These are phyloP conservation scores for Cyberlindnera nakhonratchasimensis DNA, from an alignment of 805 yeast genomes.

Conservation along the genomic window DNA sequence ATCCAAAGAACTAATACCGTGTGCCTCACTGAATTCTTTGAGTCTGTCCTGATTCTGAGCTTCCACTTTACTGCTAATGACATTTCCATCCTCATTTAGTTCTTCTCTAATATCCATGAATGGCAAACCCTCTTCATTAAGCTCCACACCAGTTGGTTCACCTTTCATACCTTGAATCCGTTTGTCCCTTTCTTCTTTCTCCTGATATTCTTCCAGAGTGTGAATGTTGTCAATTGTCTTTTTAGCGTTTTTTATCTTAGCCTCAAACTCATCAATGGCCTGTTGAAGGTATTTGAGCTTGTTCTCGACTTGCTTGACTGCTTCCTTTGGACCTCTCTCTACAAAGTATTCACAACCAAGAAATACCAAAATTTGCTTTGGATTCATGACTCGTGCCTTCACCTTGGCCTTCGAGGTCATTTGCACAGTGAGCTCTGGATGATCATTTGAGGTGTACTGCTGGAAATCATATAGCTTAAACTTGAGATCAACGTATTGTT, in stretches of 20 bases:
- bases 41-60: constrained; percentile 33
- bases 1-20: constrained; percentile 6
- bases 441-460: constrained; percentile 7
- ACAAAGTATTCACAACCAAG: constrained; percentile 42
- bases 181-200: constrained; percentile 6
- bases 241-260: constrained; percentile 39
- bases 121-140: constrained; percentile 50
- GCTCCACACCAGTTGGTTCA: constrained; percentile 5
- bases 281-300: constrained; percentile 31
- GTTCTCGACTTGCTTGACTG: constrained; percentile 28
- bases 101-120: constrained; percentile 82
- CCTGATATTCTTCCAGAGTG: constrained; percentile 20
- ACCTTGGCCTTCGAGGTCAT: constrained; percentile 23
- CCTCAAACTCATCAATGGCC: constrained; percentile 40
- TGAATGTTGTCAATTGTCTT: constrained; percentile 31
- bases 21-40: constrained; percentile 22
- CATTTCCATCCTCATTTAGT: constrained; percentile 78
- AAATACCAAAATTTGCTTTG: constrained; percentile 29
- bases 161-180: constrained; percentile 11
- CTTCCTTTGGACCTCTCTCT: constrained; percentile 31
- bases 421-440: constrained; percentile 17
- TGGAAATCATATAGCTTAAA: constrained; percentile 21
- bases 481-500: constrained; percentile 22
- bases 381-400: constrained; percentile 20
- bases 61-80: constrained; percentile 44